Base-by-base conservation (phyloP, 2,329 filamentous ascomycete species). In the Chrysoporthe austroafricana region DNA sequence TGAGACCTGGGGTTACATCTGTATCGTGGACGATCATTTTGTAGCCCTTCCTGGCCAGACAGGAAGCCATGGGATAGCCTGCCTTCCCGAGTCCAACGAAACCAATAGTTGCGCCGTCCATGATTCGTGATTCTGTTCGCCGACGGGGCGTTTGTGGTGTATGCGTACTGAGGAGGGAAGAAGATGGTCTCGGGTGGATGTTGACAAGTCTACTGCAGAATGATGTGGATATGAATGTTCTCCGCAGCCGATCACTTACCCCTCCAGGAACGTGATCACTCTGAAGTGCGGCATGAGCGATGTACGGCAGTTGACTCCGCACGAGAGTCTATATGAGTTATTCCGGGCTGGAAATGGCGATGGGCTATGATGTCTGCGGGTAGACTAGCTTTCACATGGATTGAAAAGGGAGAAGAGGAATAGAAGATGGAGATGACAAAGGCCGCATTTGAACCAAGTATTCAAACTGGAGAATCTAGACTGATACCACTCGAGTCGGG, bases 61-160 rank as follows among this genome's bases (percentile, higher is more conserved):
- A 63, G n/a, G 61, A 16, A 5, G 61, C 61, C 46, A 63, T 54
- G 3, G 61, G 61, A 26, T 54, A 63, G 13, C 61, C 61, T 42
- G 61, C 61, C 8, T 26, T 34, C 9, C 61, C 61, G 11, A 56
- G 34, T 13, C 61, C 61, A 42, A 63, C 43, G 21, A 43, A 56
- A 8, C 61, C 61, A 43, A 63, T 36, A 14, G 9, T 54, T 26
- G 18, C n/a, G 16, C 16, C 8, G 2, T 57, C 34, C 54, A 57
- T 21, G 26, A 26, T 26, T 26, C 26, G 26, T 16, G 21, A 4
- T 26, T 26, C 4, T 4, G 21, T 11, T 26, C 3, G 21, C 5
- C 26, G 21, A 14, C 9, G 21, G 4, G 21, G 14, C 26, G 9
- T 32, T 11, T 26, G 6, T 52, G n/a, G 21, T 4, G 48, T 32